Base-by-base conservation (phyloP, 352 stramenopile species). In the Globisporangium solare region DNA sequence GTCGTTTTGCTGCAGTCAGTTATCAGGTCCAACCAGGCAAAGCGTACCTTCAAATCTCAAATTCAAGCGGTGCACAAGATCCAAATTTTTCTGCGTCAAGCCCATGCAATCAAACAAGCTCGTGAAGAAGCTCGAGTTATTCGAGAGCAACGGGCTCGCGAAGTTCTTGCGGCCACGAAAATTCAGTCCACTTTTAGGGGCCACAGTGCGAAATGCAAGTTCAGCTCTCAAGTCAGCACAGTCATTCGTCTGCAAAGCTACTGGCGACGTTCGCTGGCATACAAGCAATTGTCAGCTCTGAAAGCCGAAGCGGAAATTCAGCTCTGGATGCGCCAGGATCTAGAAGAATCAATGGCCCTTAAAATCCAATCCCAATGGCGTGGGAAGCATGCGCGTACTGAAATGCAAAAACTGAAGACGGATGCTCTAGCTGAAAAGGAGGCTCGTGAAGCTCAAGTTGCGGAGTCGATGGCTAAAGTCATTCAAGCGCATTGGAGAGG, bases 301-400 rank as follows among this genome's bases (percentile, higher is more conserved):
- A 55, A 64, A 22, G 42, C 54, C 2, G 54, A 70, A 24, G 56
- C 53, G 11, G 37, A 67, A 35, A 21, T 63, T 5, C 47, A 69
- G 18, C 35, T 22, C 8, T 66, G 41, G 48, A 56, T 56, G 12
- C 60, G 53, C 1, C 40, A 62, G 15, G 60, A 74, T 0, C 27
- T 63, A 6, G 51, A 75, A 39, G 22, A 60, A 10, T 37, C 39
- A 1, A 78, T 75, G 67, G 63, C 66, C 0, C 20, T 57, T 6
- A 71, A 71, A 53, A 71, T 76, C 37, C 68, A 76, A 54, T 72
- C 42, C 12, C 63, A 68, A 20, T 76, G 68, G 68, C 66, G 68
- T 17, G 59, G 63, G 46, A 51, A 43, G 20, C 47, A 24, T 31
- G 67, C 67, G 46, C 54, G 64, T 1, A 31, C 54, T 2, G 35